Evolutionary conservation across 331 rosid species (phyloP), one percentile per base, ranked within the genome.

Genomic region (Quercus phellos): DNA sequence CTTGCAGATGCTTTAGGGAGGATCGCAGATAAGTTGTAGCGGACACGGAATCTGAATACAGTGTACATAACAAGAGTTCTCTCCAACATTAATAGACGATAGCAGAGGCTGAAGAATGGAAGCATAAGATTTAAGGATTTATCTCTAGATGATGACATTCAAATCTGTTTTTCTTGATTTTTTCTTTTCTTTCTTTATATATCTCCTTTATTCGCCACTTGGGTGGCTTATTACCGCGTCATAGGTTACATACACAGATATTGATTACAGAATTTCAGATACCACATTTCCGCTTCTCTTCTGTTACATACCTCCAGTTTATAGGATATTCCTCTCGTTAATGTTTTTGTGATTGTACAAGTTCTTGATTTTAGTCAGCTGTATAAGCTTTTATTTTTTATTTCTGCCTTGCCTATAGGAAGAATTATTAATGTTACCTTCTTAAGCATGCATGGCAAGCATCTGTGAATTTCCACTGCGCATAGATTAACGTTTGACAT

Each of bases 1-100:
- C 91, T 95, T 68, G 99, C 99, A 58, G 94, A 87, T 79, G 98
- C 99, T 67, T 81, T 93, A 72, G 91, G 92, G 35, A 85, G 97
- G 85, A 93, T 95, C 81, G 96, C 99, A 22, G 98, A 94, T 81
- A 94, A 92, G 87, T 79, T 90, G 81, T 94, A 91, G 91, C 68
- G 76, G 75, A 79, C 55, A 73, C 58, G 67, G 70, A 74, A 30
- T 61, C 82, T 51, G 75, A 88, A 69, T 73, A 26, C 80, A 75
- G 86, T 90, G 97, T 92, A 90, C 75, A 92, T 87, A 90, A 60
- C 84, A 86, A 35, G 78, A 78, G 86, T 64, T 73, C 30, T 68
- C 74, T 59, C 74, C 75, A 79, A 76, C 75, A 81, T 74, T 80
- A 55, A 73, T 78, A 77, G 84, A 34, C 43, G 51, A 64, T 77